Evolutionary conservation across 306 rosid species (phyloP), one percentile per base, ranked within the genome.

Genomic region (Gastrolobium villosum): DNA sequence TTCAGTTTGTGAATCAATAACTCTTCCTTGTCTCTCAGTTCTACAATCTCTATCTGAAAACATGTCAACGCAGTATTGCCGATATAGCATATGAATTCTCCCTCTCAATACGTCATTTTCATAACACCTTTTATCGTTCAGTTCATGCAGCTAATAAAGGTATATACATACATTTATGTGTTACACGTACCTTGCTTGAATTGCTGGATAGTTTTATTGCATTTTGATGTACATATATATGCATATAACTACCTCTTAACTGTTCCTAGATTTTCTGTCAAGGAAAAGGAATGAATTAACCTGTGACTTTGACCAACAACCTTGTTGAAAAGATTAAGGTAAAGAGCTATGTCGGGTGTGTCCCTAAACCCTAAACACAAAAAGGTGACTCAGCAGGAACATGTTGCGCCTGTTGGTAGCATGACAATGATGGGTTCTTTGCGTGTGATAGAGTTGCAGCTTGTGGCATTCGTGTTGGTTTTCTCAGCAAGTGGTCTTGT

Each of bases 401-500:
- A 79, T 9, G 6, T 81, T 0, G 79, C 52, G 0, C 76, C 46
- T 0, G 64, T 52, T 4, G 93, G 92, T 0, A 82, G 91, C 43
- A 62, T 76, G 78, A 82, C 9, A 11, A 36, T 90, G 9, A 90
- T 92, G 95, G 97, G 99, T 14, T 92, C 97, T 1, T 44, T 94
- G 35, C 89, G 97, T 0, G 85, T 90, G 4, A 89, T 94, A 67
- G 98, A 94, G 56, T 86, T 94, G 2, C 96, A 94, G 49, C 93
- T 94, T 0, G 97, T 92, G 10, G 97, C 91, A 0, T 94, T 94
- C 49, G 91, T 90, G 5, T 87, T 92, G 84, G 97, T 92, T 0
- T 89, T 94, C 90, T 94, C 94, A 2, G 97, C 79, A 0, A 92
- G 95, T 72, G 97, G 99, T 9, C 95, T 94, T 1, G 97, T 94